A percentile compares a stretch with the other conserved stretches of the same genome.
These are phyloP conservation scores for Misopates orontium DNA, from an alignment of 257 asterid genomes.

Conservation along the genomic window DNA sequence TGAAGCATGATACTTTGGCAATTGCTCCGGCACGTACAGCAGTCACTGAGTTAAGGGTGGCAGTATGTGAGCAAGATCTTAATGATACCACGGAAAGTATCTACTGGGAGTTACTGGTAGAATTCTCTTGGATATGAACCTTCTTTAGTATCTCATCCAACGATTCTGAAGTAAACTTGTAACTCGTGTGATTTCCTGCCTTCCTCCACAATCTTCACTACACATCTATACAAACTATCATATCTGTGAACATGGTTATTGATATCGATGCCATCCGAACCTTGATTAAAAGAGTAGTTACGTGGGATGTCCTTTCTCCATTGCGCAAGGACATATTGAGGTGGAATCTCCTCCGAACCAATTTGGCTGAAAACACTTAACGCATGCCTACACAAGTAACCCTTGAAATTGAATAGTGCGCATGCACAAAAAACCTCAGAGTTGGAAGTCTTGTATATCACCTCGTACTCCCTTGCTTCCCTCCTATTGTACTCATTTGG, in stretches of 20 bases:
- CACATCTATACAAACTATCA: conserved; percentile 44
- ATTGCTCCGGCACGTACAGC: neutral
- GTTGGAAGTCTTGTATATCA: conserved; percentile 40
- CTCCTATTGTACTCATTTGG: conserved; percentile 35
- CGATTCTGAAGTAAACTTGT: conserved; percentile 40
- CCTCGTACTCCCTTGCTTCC: conserved; percentile 51
- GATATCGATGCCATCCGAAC: conserved; percentile 43
- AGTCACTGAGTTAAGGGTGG: neutral
- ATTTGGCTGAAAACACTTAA: conserved; percentile 49
- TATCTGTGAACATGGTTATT: conserved; percentile 57
- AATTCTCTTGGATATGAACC: conserved; percentile 36
- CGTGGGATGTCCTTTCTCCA: conserved; percentile 59
- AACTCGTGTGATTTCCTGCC: conserved; percentile 54
- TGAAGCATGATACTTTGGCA: conserved; percentile 6
- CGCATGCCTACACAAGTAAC: conserved; percentile 63
- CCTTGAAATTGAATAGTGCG: conserved; percentile 54
- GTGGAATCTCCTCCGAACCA: conserved; percentile 56
- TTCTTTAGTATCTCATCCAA: conserved; percentile 44
- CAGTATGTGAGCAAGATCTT: neutral
- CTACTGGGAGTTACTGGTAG: conserved; percentile 10
- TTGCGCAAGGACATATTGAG: conserved; percentile 55
- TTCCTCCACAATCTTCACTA: conserved; percentile 47
- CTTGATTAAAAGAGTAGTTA: conserved; percentile 32
- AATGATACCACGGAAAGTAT: too few species aligned
- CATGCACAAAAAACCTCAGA: conserved; percentile 48